Base-by-base conservation (phyloP, 129 eudicot species). In the Ambrosia trifida region DNA sequence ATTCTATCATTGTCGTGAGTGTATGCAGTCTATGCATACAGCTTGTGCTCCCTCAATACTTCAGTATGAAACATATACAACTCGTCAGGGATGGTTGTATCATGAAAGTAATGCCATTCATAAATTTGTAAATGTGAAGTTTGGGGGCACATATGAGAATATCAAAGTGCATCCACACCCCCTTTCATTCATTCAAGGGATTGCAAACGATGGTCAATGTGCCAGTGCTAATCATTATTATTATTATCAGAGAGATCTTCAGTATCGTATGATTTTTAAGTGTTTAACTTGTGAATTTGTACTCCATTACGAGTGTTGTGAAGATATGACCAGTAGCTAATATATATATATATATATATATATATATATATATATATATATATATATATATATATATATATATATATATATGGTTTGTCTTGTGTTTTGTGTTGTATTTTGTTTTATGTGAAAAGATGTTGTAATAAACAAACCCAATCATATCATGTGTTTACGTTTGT, bases 1-100 rank as follows among this genome's bases (percentile, higher is more conserved):
- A 43, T 75, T 66, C 19, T 75, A 75, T 75, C 79, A 75, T 12
- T 75, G 74, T 43, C 4, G 28, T 20, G 20, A 41, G 5, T 76
- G 80, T 44, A 66, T 3, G 8, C 51, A 67, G 12, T 67, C 74
- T 40, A 45, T 76, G 7, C 74, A 76, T 76, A 0, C 33, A 1
- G n/a, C 31, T 35, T 74, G 78, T 64, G 72, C 49, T 74, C 44
- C 49, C 0, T 49, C 32, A 69, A 69, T 69, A 50, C 36, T 69
- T 33, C 5, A 10, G 11, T 31, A 38, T 6, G 50, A 69, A 52
- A 50, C 17, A 49, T 0, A 32, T 31, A 66, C 31, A 14, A 0
- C 38, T 5, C 0, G 3, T n/a, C n/a, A n/a, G 0, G 1, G 7
- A 2, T 36, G 2, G 31, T 8, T 16, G 2, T 4, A 0, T 0